phyloP scores from a whole-genome alignment of 306 rosid genomes.

The Ceratonia siliqua region DNA sequence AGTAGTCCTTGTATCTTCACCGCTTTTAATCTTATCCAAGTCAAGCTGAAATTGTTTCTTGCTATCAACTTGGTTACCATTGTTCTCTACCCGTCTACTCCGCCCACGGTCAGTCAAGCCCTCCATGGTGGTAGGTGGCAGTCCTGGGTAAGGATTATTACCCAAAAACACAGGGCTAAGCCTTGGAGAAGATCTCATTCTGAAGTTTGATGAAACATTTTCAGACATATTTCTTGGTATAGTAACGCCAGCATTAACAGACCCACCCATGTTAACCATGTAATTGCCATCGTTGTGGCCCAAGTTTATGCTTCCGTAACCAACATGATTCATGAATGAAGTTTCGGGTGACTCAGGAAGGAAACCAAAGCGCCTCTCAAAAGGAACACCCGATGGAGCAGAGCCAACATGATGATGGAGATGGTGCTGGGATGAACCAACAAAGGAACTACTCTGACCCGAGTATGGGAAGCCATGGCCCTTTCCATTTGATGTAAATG shows the following conservation, averaged over 20 bases:
- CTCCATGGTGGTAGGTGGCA: constrained; percentile 56
- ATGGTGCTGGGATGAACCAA: constrained; percentile 62
- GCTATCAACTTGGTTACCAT: constrained; percentile 71
- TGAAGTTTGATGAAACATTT: constrained; percentile 72
- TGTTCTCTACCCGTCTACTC: constrained; percentile 73
- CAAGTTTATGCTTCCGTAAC: constrained; percentile 65
- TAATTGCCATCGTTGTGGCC: constrained; percentile 72
- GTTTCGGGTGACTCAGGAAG: constrained; percentile 86
- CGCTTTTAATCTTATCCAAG: constrained; percentile 76
- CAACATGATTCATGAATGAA: constrained; percentile 65
- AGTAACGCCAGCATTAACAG: constrained; percentile 56
- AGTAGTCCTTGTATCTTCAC: constrained; percentile 93
- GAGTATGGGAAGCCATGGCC: constrained; percentile 67
- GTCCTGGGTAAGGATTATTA: constrained; percentile 70
- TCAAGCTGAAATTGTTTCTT: constrained; percentile 96
- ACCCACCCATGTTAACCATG: constrained; percentile 60
- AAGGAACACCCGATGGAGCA: constrained; percentile 90
- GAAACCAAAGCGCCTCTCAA: constrained; percentile 88
- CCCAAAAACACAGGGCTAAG: constrained; percentile 77
- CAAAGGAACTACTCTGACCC: constrained; percentile 63
- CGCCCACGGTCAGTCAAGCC: constrained; percentile 75
- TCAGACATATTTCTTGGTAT: constrained; percentile 72
- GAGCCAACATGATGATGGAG: constrained; percentile 83
- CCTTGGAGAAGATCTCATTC: constrained; percentile 85
- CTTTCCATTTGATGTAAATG: constrained; percentile 74